A percentile compares a stretch with the other conserved stretches of the same genome.
Conservation (phyloP, 2,329 filamentous ascomycete species). For the Polytolypa hystricis region DNA sequence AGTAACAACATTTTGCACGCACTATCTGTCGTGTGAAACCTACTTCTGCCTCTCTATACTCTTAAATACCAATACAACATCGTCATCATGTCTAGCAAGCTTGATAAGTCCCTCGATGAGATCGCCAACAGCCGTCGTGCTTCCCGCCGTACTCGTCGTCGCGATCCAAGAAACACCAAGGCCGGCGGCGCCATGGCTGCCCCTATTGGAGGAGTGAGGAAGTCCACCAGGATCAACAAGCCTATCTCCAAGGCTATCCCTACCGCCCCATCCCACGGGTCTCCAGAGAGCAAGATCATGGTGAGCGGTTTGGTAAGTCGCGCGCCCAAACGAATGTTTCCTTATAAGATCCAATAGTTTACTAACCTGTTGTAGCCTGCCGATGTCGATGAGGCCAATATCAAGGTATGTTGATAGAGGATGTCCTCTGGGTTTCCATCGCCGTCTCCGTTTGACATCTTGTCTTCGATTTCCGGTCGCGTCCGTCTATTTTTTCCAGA, state of each 20-base stretch:
- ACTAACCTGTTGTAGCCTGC: conserved; percentile 63
- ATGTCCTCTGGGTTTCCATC: conserved; percentile 60
- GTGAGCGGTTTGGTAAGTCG: conserved; percentile 90
- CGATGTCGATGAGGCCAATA: conserved; percentile 93
- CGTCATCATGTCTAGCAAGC: conserved; percentile 76
- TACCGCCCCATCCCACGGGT: conserved; percentile 49
- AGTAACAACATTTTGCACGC: no score
- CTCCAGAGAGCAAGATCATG: conserved; percentile 87
- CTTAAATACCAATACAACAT: no score
- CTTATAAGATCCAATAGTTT: no score
- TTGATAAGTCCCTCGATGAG: conserved; percentile 94
- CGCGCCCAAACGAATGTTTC: no score
- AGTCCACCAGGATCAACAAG: conserved; percentile 49
- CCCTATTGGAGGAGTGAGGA: conserved; percentile 77
- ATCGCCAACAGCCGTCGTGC: conserved; percentile 70
- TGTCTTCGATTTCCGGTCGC: conserved; percentile 22
- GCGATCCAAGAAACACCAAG: conserved; percentile 20
- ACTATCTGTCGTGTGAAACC: no score
- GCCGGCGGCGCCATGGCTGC: conserved; percentile 45
- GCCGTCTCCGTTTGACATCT: conserved; percentile 43
- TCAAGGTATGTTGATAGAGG: conserved; percentile 99
- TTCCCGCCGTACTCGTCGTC: conserved; percentile 39
- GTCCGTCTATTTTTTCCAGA: conserved; percentile 20
- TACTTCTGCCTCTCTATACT: no score
- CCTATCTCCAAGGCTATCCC: conserved; percentile 43